Evolutionary conservation across 2,329 filamentous ascomycete species (phyloP).

Genomic region (Colletotrichum higginsianum): DNA sequence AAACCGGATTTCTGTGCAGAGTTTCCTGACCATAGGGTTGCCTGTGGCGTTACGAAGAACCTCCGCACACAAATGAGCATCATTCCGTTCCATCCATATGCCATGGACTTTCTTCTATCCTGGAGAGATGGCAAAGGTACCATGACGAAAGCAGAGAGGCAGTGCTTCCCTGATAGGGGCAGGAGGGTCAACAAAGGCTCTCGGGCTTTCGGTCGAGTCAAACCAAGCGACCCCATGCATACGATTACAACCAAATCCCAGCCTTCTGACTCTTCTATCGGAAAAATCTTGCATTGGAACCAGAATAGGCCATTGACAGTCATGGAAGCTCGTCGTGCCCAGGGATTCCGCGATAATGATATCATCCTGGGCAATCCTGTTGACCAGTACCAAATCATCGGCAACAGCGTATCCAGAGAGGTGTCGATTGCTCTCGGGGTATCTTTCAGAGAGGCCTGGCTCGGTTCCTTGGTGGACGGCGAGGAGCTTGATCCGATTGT

Average conservation of each 20-base stretch:
- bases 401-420: constrained; percentile 82
- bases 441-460: constrained; percentile 72
- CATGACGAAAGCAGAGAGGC: constrained; percentile 57
- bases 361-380: constrained; percentile 72
- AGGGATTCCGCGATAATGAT: constrained; percentile 80
- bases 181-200: constrained; percentile 44
- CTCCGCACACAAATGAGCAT: constrained; percentile 64
- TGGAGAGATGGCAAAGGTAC: constrained; percentile 57
- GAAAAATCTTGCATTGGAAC: constrained; percentile 74
- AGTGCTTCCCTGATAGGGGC: constrained; percentile 54
- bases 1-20: constrained; percentile 73
- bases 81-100: constrained; percentile 73
- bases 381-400: constrained; percentile 77
- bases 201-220: constrained; percentile 67
- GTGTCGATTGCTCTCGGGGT: constrained; percentile 78
- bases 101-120: constrained; percentile 65
- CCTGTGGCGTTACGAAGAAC: constrained; percentile 55
- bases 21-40: constrained; percentile 77
- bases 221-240: constrained; percentile 67
- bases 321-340: constrained; percentile 77
- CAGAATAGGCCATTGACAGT: constrained; percentile 74
- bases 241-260: constrained; percentile 73
- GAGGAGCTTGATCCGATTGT: constrained; percentile 28
- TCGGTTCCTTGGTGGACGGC: constrained; percentile 51
- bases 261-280: constrained; percentile 69